Evolutionary conservation across 140 eudicot genomes (phyloP), one percentile per base, ranked within the genome.

Genomic region (Cichorium intybus): DNA sequence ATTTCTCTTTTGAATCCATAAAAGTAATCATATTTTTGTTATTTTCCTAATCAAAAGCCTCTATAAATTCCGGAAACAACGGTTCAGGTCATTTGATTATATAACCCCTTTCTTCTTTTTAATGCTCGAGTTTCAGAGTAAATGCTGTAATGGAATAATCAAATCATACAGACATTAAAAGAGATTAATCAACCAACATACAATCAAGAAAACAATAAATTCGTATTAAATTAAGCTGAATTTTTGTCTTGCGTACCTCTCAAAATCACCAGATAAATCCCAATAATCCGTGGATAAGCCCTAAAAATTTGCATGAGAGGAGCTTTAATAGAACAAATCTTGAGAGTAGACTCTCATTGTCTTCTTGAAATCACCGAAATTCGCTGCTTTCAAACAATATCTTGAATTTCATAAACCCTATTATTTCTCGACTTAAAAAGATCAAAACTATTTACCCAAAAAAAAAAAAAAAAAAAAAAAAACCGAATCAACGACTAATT

Each of bases 1-100:
- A 47, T 69, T 82, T 82, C 18, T 82, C 96, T 60, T 78, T 87
- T 6, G 97, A 65, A 62, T 92, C 98, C 85, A 88, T 85, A 59
- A 92, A 85, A 3, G 89, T 82, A 50, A 92, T 79, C 96, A 88
- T 91, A 41, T 31, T 75, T 10, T 50, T 33, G 29, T 47, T 29
- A 2, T 4, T 39, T 34, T 54, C 47, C 28, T 26, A 60, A 56
- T 35, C 39, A 56, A 55, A 51, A 35, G 49, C 14, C 26, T 68
- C 24, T 75, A 68, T 52, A 69, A 68, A 62, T 67, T 29, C 57
- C 48, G 17, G n/a, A 41, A 65, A 46, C 72, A 61, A 56, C 77
- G 58, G 71, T 72, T 72, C 79, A 68, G 76, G 58, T 64, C 71
- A 67, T 61, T 41, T 50, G 79, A 55, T 45, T 45, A 24, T 66